Evolutionary conservation across 1,284 basidiomycete species (phyloP).

Genomic region (Bjerkandera adusta): DNA sequence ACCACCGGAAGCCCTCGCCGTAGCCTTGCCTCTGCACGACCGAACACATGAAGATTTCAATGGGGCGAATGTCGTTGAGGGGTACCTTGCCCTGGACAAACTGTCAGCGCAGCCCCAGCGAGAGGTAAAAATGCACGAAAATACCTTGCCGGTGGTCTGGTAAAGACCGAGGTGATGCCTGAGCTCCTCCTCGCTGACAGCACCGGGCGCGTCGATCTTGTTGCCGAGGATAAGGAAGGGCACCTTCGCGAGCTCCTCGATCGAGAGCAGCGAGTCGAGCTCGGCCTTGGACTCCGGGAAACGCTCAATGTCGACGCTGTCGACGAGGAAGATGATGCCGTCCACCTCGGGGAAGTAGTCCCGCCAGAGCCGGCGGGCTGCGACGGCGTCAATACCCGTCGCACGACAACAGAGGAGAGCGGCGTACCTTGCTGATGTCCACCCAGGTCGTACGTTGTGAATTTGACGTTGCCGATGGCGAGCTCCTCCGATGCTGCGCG

Average conservation of each 20-base stretch:
- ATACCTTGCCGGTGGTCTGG: slow-evolving; percentile 99
- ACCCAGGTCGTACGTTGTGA: slow-evolving; percentile 98
- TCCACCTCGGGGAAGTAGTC: slow-evolving; percentile 99
- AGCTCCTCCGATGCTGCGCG: slow-evolving; percentile 95
- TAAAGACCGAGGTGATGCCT: slow-evolving; percentile 94
- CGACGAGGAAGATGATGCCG: slow-evolving; percentile 98
- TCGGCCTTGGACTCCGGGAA: slow-evolving; percentile 97
- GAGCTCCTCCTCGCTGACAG: slow-evolving; percentile 97
- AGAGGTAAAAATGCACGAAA: slow-evolving; percentile 24
- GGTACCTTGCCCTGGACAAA: slow-evolving; percentile 87
- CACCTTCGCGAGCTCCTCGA: slow-evolving; percentile 93
- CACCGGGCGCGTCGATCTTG: slow-evolving; percentile 99
- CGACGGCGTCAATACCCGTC: slow-evolving; percentile 10
- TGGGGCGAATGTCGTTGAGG: slow-evolving; percentile 94
- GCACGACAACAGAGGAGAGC: slow-evolving; percentile 23
- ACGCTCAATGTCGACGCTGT: slow-evolving; percentile 95
- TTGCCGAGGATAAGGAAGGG: slow-evolving; percentile 99
- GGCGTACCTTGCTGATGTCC: slow-evolving; percentile 92
- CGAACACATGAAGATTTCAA: slow-evolving; percentile 99
- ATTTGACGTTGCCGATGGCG: slow-evolving; percentile 98
- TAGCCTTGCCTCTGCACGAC: slow-evolving; percentile 99
- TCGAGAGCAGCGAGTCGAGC: slow-evolving; percentile 91
- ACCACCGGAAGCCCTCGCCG: slow-evolving; percentile 98
- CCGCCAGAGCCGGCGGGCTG: slow-evolving; percentile 97
- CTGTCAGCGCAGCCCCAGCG: neutral